Conservation (phyloP, 495 filamentous ascomycete genomes). For the Aspergillus avenaceus region DNA sequence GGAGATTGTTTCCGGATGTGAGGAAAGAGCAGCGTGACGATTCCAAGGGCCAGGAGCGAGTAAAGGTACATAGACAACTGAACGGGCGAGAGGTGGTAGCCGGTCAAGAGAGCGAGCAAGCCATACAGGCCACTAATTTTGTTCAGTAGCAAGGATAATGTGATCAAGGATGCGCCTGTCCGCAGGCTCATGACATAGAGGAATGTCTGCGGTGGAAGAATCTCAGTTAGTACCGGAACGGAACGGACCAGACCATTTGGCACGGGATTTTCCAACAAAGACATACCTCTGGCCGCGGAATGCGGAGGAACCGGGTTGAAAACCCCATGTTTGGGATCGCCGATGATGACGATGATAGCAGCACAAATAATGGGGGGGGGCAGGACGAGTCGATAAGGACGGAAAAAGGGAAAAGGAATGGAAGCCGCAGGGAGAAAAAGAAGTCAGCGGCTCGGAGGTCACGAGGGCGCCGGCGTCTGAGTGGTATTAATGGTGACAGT, state of each 20-base stretch:
- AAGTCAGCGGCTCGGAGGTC: too few species aligned
- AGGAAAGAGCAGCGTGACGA: slow-evolving; percentile 59
- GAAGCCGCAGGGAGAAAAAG: too few species aligned
- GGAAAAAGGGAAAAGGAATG: slow-evolving; percentile 18
- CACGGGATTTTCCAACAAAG: slow-evolving; percentile 3
- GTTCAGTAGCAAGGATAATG: slow-evolving; percentile 76
- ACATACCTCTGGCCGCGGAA: slow-evolving; percentile 57
- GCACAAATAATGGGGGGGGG: slow-evolving; percentile 3
- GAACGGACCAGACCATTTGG: slow-evolving; percentile 1
- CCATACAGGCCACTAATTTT: slow-evolving; percentile 86
- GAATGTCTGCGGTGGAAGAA: too few species aligned
- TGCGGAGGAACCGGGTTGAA: slow-evolving; percentile 47
- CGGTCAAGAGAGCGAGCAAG: slow-evolving; percentile 79
- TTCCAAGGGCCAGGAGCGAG: slow-evolving; percentile 62
- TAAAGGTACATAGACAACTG: slow-evolving; percentile 83
- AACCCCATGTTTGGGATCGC: slow-evolving; percentile 39
- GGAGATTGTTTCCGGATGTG: slow-evolving; percentile 67
- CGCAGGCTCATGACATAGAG: slow-evolving; percentile 80
- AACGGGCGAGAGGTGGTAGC: slow-evolving; percentile 59
- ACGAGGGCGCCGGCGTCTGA: too few species aligned
- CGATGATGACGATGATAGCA: not conserved
- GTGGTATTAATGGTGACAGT: too few species aligned
- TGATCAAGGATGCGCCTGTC: slow-evolving; percentile 77
- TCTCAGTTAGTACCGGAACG: slow-evolving; percentile 4
- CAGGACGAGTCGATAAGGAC: too few species aligned